Conservation (phyloP, 148 eudicot genomes). For the Simmondsia chinensis region DNA sequence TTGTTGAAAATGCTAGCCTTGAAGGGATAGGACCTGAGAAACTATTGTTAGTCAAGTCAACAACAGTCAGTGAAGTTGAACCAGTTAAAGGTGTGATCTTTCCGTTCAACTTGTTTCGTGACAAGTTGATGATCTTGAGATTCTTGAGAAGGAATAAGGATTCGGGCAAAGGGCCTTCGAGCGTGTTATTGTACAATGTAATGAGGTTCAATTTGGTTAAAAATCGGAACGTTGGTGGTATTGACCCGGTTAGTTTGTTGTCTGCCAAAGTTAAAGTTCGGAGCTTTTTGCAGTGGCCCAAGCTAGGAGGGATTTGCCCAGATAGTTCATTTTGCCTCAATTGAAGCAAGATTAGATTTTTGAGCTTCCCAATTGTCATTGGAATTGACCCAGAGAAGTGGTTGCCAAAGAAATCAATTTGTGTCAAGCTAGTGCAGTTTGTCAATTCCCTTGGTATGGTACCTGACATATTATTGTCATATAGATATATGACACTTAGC, state of each 20-base stretch:
- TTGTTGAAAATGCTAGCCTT: conserved; percentile 38
- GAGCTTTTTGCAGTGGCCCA: conserved; percentile 71
- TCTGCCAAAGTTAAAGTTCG: conserved; percentile 58
- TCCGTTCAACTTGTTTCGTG: conserved; percentile 57
- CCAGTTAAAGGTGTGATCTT: conserved; percentile 53
- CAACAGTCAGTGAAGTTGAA: conserved; percentile 40
- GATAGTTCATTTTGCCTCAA: conserved; percentile 79
- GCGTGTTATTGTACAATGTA: conserved; percentile 80
- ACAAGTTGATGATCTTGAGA: conserved; percentile 60
- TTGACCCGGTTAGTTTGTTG: conserved; percentile 55
- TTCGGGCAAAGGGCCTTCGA: conserved; percentile 72
- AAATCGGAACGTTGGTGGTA: conserved; percentile 56
- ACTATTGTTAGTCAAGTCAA: conserved; percentile 71
- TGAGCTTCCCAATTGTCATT: conserved; percentile 50
- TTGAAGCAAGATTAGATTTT: conserved; percentile 54
- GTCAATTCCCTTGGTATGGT: conserved; percentile 62
- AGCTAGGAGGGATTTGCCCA: conserved; percentile 60
- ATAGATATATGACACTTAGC: conserved; percentile 56
- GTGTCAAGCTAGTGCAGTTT: conserved; percentile 52
- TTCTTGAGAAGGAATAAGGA: conserved; percentile 48
- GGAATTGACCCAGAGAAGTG: conserved; percentile 68
- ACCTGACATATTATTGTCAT: conserved; percentile 75
- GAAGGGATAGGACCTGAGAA: conserved; percentile 65
- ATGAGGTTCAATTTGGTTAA: conserved; percentile 53
- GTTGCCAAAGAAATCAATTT: conserved; percentile 77